Evolutionary conservation across 768 basidiomycete species (phyloP), one percentile per base, ranked within the genome.

Genomic region (Boletus sp.): DNA sequence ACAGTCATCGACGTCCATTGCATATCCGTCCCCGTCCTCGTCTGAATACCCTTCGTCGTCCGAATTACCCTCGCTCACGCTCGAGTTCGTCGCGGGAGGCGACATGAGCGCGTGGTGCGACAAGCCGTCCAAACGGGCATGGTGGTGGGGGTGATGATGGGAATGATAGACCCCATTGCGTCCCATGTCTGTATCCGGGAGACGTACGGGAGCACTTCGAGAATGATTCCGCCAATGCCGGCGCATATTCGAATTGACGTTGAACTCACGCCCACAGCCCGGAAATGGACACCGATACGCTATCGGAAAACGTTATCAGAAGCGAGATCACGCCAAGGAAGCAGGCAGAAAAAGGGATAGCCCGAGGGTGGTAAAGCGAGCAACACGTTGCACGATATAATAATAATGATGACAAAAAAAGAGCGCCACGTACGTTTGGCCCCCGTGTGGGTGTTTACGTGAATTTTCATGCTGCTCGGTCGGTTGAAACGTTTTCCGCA

Each of bases 161-260:
- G 65, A 36, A 36, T 62, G 62, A 44, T 65, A 70, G 6, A 53
- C 33, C 47, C 50, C 59, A 39, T 44, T 15, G 0, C 54, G 52
- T 28, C 29, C 40, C 47, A 67, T 9, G 45, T 66, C 65, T 30
- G 54, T 35, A 52, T 72, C 71, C 0, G 65, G 60, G 0, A 71
- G 44, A 50, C 60, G 67, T 9, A 62, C 49, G 24, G 71, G 57
- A 0, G 62, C 62, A 48, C 64, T 71, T 50, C 69, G 36, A 0
- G 70, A 73, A 58, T 91, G 89, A 68, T 88, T 90, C 45, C 88
- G 78, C 67, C 84, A 86, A 64, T 92, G 90, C 6, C 90, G 77
- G 32, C 90, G 80, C 90, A 91, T 92, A 69, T 92, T 92, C 0
- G 87, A 89, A 67, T 90, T 89, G 47, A 90, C 90, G 60, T 90